A percentile compares a stretch with the other conserved stretches of the same genome.
phyloP scores from a whole-genome alignment of 352 stramenopile genomes.

The Phytophthora fragariaefolia region DNA sequence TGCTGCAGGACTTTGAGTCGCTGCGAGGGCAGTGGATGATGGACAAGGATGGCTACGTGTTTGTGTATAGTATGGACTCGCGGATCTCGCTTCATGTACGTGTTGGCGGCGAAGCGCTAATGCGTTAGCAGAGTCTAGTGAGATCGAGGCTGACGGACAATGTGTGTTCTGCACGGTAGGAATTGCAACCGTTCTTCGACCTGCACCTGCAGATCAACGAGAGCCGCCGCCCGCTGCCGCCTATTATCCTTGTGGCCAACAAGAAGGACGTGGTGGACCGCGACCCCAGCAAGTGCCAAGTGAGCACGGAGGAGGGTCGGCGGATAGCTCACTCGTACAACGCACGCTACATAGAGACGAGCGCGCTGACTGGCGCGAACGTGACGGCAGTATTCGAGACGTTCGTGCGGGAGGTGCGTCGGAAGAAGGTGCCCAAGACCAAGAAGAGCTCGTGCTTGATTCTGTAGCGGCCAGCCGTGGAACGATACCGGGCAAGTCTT shows the following conservation, averaged over 20 bases:
- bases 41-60: conserved; percentile 92
- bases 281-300: conserved; percentile 82
- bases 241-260: conserved; percentile 90
- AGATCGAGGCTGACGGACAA: not conserved
- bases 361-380: conserved; percentile 84
- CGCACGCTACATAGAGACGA: conserved; percentile 89
- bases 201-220: conserved; percentile 91
- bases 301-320: conserved; percentile 85
- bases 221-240: conserved; percentile 71
- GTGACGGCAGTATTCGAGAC: conserved; percentile 90
- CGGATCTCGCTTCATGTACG: conserved; percentile 84
- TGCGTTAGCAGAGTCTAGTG: not conserved
- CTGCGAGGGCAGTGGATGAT: conserved; percentile 91
- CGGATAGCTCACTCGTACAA: conserved; percentile 89
- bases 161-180: conserved; percentile 38
- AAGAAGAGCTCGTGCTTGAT: conserved; percentile 80
- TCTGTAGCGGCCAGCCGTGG: conserved; percentile 65
- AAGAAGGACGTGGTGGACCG: conserved; percentile 90
- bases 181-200: conserved; percentile 90
- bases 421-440: conserved; percentile 78
- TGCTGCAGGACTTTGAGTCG: conserved; percentile 83
- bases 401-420: conserved; percentile 86
- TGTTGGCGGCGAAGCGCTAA: not conserved
- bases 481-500: not conserved
- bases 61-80: conserved; percentile 93